Conservation (phyloP, 768 basidiomycete species). For the Sporobolomyces phaffii region DNA sequence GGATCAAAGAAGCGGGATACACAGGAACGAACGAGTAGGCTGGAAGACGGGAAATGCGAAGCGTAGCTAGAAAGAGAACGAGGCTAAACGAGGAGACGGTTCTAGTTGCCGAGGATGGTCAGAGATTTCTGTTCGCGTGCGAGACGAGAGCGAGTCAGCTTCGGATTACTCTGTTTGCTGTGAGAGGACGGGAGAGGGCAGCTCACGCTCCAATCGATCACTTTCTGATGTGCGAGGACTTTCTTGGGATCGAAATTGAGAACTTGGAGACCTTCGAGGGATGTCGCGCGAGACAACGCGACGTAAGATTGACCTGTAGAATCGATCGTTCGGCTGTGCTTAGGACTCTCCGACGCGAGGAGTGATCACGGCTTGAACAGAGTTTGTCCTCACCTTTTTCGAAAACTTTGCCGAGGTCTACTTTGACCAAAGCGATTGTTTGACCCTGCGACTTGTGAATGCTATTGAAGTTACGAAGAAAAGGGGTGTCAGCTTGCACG, state of each 20-base stretch:
- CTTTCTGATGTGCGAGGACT: constrained; percentile 49
- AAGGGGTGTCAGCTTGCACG: background rate
- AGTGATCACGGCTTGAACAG: too few relatives aligned
- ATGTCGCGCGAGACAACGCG: constrained; percentile 68
- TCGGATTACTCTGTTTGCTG: background rate
- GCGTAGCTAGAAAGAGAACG: too few relatives aligned
- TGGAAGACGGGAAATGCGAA: too few relatives aligned
- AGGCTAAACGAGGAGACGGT: background rate
- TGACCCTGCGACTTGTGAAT: constrained; percentile 99
- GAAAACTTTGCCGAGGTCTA: constrained; percentile 86
- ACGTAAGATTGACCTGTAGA: constrained; percentile 43
- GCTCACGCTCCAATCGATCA: constrained; percentile 35
- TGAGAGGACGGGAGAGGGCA: background rate
- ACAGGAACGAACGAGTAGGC: too few relatives aligned
- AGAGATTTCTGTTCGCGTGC: background rate
- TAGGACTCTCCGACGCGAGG: too few relatives aligned
- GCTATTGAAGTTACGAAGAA: constrained; percentile 29
- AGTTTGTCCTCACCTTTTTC: too few relatives aligned
- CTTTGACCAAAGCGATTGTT: constrained; percentile 87
- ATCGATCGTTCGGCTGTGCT: too few relatives aligned
- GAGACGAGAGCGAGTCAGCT: background rate
- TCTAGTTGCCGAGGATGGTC: background rate
- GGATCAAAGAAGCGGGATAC: too few relatives aligned
- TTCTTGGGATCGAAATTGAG: constrained; percentile 69
- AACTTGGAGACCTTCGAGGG: constrained; percentile 75